phyloP scores from a whole-genome alignment of 176 grass and related monocot genomes.

The Hsuehochloa calcarea region DNA sequence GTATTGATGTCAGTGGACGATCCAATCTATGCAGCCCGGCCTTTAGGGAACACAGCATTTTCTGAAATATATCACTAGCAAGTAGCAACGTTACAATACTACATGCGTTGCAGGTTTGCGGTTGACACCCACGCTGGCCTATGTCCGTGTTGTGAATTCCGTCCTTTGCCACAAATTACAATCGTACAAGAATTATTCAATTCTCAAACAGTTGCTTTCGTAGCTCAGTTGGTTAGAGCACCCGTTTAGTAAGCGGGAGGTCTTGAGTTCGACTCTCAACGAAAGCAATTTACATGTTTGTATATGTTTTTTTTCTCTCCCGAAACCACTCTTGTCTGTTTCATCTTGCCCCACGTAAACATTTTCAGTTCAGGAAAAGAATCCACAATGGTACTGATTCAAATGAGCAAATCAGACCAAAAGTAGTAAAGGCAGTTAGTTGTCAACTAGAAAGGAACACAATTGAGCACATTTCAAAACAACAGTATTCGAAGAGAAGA shows the following conservation, averaged over 20 bases:
- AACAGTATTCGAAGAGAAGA: neutral
- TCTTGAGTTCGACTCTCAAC: conserved; percentile 91
- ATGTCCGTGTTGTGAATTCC: neutral
- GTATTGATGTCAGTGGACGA: neutral
- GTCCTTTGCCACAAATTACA: too few relatives aligned
- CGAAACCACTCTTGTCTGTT: neutral
- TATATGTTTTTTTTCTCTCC: neutral
- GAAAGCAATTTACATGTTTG: conserved; percentile 29
- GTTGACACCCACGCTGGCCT: neutral
- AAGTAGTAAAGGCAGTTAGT: neutral
- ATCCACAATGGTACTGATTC: neutral
- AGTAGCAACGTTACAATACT: neutral
- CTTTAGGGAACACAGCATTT: neutral
- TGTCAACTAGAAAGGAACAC: neutral
- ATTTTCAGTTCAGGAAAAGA: neutral
- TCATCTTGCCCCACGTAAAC: neutral
- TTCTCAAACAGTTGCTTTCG: conserved; percentile 12
- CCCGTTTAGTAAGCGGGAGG: conserved; percentile 97
- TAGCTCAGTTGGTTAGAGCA: conserved; percentile 95
- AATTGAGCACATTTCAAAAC: neutral
- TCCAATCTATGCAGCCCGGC: neutral
- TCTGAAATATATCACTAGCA: neutral
- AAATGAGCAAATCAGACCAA: neutral
- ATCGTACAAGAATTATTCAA: neutral
- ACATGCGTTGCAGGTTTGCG: neutral